A percentile compares a stretch with the other conserved stretches of the same genome.
These are phyloP conservation scores for Cystofilobasidium bisporidii DNA, from an alignment of 768 basidiomycete species.

Conservation along the genomic window DNA sequence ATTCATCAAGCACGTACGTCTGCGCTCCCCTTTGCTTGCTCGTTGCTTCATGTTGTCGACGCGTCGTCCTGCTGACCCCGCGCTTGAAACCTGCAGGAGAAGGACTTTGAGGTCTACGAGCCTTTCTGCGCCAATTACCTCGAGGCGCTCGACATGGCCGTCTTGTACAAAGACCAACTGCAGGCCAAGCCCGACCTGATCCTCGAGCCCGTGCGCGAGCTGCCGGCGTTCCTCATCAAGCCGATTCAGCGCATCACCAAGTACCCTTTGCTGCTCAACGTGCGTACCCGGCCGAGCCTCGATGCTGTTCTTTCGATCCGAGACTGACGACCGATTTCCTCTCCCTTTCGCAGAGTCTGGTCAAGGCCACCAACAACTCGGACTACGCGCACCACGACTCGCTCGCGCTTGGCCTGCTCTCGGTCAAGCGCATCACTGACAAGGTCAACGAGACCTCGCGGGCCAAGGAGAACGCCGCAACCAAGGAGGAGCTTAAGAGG, in stretches of 20 bases:
- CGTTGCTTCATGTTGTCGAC: too few relatives aligned
- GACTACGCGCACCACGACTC: slow-evolving; percentile 64
- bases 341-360: slow-evolving; percentile 1
- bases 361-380: slow-evolving; percentile 30
- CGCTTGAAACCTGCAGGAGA: slow-evolving; percentile 58
- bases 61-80: slow-evolving; percentile 32
- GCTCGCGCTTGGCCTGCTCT: slow-evolving; percentile 68
- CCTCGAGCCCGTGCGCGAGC: slow-evolving; percentile 77
- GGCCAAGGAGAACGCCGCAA: slow-evolving; percentile 75
- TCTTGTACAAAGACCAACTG: slow-evolving; percentile 77
- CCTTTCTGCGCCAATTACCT: slow-evolving; percentile 95
- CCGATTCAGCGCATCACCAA: slow-evolving; percentile 98
- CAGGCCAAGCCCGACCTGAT: slow-evolving; percentile 44
- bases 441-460: slow-evolving; percentile 93
- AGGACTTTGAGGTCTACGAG: slow-evolving; percentile 90
- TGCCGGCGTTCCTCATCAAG: slow-evolving; percentile 95
- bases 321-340: too few relatives aligned
- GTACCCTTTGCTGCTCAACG: slow-evolving; percentile 88
- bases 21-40: slow-evolving; percentile 32
- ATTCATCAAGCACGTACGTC: slow-evolving; percentile 72
- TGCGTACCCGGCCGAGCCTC: slow-evolving; percentile 41
- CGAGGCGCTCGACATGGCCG: slow-evolving; percentile 71
- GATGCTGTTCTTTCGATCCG: too few relatives aligned
- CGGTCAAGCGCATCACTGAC: slow-evolving; percentile 86
- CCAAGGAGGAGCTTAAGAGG: slow-evolving; percentile 69